Conservation (phyloP, 148 eudicot species). For the Vaccinium myrtillus region DNA sequence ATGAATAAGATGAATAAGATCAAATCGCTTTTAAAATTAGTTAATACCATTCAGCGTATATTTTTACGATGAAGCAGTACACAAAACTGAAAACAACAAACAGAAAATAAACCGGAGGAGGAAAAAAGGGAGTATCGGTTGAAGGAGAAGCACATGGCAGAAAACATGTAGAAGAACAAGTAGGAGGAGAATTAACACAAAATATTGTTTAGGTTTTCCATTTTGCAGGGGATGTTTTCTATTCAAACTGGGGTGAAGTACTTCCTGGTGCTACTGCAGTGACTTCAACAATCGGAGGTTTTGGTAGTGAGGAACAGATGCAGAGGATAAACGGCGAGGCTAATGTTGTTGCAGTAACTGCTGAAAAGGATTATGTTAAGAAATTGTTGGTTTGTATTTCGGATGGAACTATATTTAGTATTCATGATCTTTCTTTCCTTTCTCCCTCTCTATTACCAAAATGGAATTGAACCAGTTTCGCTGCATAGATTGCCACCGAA, state of each 20-base stretch:
- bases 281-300: slow-evolving; percentile 90
- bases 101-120: too few relatives aligned
- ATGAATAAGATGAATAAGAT: too few relatives aligned
- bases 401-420: too few relatives aligned
- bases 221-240: slow-evolving; percentile 91
- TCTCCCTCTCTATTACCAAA: not conserved
- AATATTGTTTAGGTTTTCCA: too few relatives aligned
- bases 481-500: not conserved
- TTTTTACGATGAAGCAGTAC: too few relatives aligned
- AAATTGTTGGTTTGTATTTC: not conserved
- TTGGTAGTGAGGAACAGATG: slow-evolving; percentile 97
- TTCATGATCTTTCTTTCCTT: not conserved
- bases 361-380: slow-evolving; percentile 88
- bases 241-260: slow-evolving; percentile 94
- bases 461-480: not conserved
- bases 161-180: too few relatives aligned
- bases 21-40: too few relatives aligned
- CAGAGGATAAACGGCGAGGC: slow-evolving; percentile 95
- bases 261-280: slow-evolving; percentile 94
- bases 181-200: too few relatives aligned
- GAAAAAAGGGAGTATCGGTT: too few relatives aligned
- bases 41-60: too few relatives aligned
- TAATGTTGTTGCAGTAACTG: slow-evolving; percentile 83
- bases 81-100: too few relatives aligned
- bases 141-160: too few relatives aligned